Percentiles rank a stretch among this genome's conserved stretches.
These are phyloP conservation scores for Geranium rotundifolium DNA, from an alignment of 345 rosid genomes.

Conservation along the genomic window DNA sequence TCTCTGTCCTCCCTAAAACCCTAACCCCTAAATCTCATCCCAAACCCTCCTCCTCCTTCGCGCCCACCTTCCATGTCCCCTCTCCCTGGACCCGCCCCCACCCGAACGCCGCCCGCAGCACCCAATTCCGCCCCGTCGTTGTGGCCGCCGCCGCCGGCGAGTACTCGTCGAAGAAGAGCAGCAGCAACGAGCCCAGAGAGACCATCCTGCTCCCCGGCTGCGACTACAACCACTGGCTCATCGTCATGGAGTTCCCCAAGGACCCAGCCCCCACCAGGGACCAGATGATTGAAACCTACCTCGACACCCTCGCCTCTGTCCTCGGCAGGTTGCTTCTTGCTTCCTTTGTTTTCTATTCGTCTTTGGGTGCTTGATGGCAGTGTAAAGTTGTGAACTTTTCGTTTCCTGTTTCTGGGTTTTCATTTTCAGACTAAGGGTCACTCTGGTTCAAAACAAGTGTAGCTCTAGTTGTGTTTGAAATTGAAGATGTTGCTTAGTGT, in stretches of 20 bases:
- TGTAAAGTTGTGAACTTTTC: too few species aligned
- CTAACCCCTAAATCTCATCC: constrained; percentile 17
- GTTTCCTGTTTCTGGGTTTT: too few species aligned
- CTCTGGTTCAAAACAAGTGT: too few species aligned
- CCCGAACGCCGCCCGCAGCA: not conserved
- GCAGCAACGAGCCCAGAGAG: constrained; percentile 68
- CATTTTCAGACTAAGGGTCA: too few species aligned
- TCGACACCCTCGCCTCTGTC: constrained; percentile 72
- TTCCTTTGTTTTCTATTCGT: not conserved
- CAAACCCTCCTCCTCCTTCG: constrained; percentile 7
- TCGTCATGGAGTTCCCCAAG: constrained; percentile 94
- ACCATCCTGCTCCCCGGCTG: constrained; percentile 92
- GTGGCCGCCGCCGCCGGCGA: constrained; percentile 14
- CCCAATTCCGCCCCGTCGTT: constrained; percentile 2
- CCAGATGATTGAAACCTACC: constrained; percentile 92
- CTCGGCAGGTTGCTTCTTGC: constrained; percentile 49
- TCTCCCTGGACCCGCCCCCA: not conserved
- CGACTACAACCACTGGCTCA: constrained; percentile 93
- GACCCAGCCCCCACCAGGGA: constrained; percentile 92
- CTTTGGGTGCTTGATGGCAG: not conserved
- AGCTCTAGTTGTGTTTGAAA: too few species aligned
- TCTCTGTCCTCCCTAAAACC: constrained; percentile 31
- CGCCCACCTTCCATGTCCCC: constrained; percentile 5
- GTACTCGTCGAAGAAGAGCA: constrained; percentile 53
- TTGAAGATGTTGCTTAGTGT: too few species aligned